Conservation (phyloP, 2,329 filamentous ascomycete species). For the Aspergillus unguis region DNA sequence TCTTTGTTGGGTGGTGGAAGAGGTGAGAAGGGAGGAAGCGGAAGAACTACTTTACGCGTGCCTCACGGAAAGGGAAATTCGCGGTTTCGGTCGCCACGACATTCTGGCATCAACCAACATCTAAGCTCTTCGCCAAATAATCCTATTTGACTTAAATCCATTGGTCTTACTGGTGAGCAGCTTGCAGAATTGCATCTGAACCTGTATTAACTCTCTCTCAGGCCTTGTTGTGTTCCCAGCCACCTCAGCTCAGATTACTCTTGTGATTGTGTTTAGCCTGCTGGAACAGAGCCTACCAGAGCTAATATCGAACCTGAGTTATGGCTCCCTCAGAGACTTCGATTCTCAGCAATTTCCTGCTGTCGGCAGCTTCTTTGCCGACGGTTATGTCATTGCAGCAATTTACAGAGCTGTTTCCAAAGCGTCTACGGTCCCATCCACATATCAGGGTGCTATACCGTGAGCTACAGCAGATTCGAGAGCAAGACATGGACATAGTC, state of each 20-base stretch:
- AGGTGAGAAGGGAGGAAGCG: slow-evolving; percentile 13
- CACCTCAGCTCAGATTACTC: neutral
- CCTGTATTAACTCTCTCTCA: neutral
- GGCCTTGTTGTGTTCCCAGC: neutral
- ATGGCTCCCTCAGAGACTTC: slow-evolving; percentile 73
- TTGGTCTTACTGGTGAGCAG: too few relatives aligned
- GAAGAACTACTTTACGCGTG: slow-evolving; percentile 15
- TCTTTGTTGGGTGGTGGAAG: slow-evolving; percentile 5
- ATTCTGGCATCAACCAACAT: neutral
- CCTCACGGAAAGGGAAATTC: slow-evolving; percentile 15
- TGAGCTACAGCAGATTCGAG: slow-evolving; percentile 72
- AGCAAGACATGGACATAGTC: slow-evolving; percentile 65
- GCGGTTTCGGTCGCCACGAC: slow-evolving; percentile 5
- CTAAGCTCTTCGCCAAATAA: neutral
- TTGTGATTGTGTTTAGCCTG: neutral
- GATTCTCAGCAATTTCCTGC: slow-evolving; percentile 74
- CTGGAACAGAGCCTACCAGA: neutral
- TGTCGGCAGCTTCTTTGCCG: slow-evolving; percentile 70
- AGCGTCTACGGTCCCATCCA: slow-evolving; percentile 60
- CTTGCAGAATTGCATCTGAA: neutral
- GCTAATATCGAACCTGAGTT: slow-evolving; percentile 16
- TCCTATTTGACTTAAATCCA: too few relatives aligned
- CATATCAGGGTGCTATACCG: slow-evolving; percentile 71
- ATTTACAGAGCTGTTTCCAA: slow-evolving; percentile 75
- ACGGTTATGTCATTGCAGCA: slow-evolving; percentile 69